phyloP scores from a whole-genome alignment of 805 yeast genomes.

The Wickerhamomyces bisporus region DNA sequence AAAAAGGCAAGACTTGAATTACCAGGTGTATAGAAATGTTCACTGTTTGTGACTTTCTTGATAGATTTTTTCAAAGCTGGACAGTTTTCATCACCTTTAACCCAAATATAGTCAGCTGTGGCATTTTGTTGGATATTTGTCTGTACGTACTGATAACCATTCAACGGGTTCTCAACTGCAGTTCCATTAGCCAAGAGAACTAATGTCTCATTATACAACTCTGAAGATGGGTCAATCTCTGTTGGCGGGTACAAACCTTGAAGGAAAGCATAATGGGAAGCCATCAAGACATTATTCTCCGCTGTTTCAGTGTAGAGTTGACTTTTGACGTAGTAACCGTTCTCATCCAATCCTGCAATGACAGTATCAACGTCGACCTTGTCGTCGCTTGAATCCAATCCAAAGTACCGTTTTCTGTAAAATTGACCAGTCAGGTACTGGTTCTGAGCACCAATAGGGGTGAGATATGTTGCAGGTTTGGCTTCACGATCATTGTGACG shows the following conservation, averaged over 20 bases:
- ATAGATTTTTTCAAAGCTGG: conserved; percentile 33
- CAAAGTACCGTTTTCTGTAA: conserved; percentile 39
- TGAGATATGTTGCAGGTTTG: conserved; percentile 38
- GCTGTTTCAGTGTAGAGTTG: conserved; percentile 34
- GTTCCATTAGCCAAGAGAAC: conserved; percentile 37
- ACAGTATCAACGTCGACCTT: conserved; percentile 24
- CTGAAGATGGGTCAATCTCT: conserved; percentile 16
- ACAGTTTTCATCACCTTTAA: conserved; percentile 38
- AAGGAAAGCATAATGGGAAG: conserved; percentile 38
- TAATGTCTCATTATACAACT: conserved; percentile 21
- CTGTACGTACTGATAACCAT: conserved; percentile 43
- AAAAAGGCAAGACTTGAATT: conserved; percentile 35
- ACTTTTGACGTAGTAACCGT: conserved; percentile 32
- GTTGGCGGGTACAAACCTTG: conserved; percentile 46
- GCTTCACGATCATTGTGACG: conserved; percentile 46
- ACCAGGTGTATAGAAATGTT: conserved; percentile 23
- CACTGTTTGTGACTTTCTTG: conserved; percentile 24
- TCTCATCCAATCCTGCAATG: conserved; percentile 28
- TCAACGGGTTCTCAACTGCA: conserved; percentile 31
- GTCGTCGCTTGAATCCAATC: conserved; percentile 23
- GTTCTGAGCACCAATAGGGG: conserved; percentile 38
- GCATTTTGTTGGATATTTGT: conserved; percentile 31
- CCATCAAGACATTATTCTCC: conserved; percentile 30
- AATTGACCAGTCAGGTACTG: conserved; percentile 35
- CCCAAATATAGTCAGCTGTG: conserved; percentile 35